phyloP scores from a whole-genome alignment of 768 basidiomycete species.

The Phallus indusiatus region DNA sequence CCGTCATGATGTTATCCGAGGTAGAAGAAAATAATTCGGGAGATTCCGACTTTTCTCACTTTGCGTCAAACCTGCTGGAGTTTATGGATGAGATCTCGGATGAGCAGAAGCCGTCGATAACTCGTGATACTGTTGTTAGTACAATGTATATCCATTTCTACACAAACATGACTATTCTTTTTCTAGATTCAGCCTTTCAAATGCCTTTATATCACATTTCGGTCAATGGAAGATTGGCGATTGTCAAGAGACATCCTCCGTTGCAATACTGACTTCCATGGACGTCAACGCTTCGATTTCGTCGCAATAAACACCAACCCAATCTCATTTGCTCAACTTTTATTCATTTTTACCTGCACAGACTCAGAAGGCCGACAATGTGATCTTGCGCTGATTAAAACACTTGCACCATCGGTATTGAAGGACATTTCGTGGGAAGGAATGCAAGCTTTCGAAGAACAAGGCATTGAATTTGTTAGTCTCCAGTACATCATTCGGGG shows the following conservation, averaged over 20 bases:
- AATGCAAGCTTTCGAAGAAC: conserved; percentile 14
- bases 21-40: not conserved
- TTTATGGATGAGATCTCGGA: not conserved
- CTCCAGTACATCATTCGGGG: not conserved
- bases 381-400: conserved; percentile 16
- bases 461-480: conserved; percentile 6
- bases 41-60: not conserved
- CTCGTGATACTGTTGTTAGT: not conserved
- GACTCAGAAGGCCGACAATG: not conserved
- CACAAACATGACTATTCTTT: not conserved
- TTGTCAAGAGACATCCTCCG: not conserved
- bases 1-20: too few species aligned
- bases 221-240: not conserved
- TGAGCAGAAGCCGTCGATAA: not conserved
- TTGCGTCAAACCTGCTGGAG: not conserved
- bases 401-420: not conserved
- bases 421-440: conserved; percentile 14
- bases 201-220: not conserved
- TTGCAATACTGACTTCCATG: not conserved
- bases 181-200: not conserved
- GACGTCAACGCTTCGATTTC: not conserved
- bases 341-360: too few species aligned
- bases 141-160: too few species aligned
- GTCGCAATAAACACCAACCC: too few species aligned
- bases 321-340: too few species aligned